Conservation (phyloP, 352 stramenopile genomes). For the Phytophthora sp. region DNA sequence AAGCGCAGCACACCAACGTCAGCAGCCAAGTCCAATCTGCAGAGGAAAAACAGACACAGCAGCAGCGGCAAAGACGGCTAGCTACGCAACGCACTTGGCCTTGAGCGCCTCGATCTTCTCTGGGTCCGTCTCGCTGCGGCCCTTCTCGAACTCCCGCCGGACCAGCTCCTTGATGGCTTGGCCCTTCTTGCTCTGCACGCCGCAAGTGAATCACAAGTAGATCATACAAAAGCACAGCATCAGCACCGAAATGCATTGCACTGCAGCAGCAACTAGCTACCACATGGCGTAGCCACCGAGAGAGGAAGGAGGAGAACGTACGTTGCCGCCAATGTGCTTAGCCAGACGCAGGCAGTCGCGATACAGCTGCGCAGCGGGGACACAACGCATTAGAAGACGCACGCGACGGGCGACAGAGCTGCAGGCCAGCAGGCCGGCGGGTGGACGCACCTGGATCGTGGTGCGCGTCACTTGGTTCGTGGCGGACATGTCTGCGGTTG, state of each 20-base stretch:
- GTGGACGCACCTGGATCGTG: conserved; percentile 61
- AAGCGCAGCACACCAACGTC: background rate
- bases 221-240: background rate
- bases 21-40: background rate
- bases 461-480: conserved; percentile 76
- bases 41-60: too few species aligned
- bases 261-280: too few species aligned
- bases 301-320: conserved; percentile 31
- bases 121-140: conserved; percentile 72
- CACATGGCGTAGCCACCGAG: too few species aligned
- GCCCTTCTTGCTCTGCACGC: conserved; percentile 80
- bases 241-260: conserved; percentile 1
- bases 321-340: conserved; percentile 88
- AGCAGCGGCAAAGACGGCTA: background rate
- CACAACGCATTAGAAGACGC: background rate
- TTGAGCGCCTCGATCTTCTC: conserved; percentile 87
- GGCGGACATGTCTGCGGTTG: conserved; percentile 37
- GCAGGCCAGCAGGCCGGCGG: background rate
- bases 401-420: too few species aligned
- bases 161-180: conserved; percentile 75
- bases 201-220: background rate
- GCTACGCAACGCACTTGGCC: conserved; percentile 64
- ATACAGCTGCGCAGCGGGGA: conserved; percentile 58
- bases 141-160: conserved; percentile 84
- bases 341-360: conserved; percentile 84